Base-by-base conservation (phyloP, 1,284 basidiomycete genomes). In the Puccinia hordei region DNA sequence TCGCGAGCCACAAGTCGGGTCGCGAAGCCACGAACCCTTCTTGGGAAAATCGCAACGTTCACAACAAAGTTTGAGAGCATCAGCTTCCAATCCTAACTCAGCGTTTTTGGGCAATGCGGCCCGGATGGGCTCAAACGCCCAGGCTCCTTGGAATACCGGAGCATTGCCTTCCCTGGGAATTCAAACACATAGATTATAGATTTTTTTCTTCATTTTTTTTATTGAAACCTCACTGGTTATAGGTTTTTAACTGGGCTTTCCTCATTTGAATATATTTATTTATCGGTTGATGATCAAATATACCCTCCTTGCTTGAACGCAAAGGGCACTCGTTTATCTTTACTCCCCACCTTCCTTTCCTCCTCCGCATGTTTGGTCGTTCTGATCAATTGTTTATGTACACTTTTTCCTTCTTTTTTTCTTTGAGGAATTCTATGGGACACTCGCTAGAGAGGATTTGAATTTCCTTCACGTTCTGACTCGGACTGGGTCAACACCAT, bases 61-160 rank as follows among this genome's bases (percentile, higher is more conserved):
- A 27, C 44, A 19, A 30, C 30, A 5, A 8, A 69, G 46, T n/a
- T 27, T 49, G 44, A 49, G 19, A 49, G 35, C 35, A 65, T 69
- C 44, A 15, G n/a, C 66, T n/a, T 12, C 44, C 46, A 69, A 33
- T 69, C 66, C 66, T 15, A 69, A 69, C 46, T 51, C 66, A 44
- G 17, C 41, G 13, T 51, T n/a, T 44, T 49, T 69, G 66, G 17
- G 44, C 66, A 69, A 24, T 33, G 66, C 44, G n/a, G n/a, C 66
- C 15, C 66, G 66, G 4, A 24, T n/a, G 17, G 66, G 24, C 15
- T 49, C 66, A 2, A 49, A 49, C 24, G 44, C 41, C 24, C 65
- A 68, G 38, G 5, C 44, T 10, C 66, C n/a, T 46, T 69, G 66
- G 66, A 49, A 49, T 33, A 22, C 66, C 38, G 66, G 66, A 13